These are phyloP conservation scores for Phytopythium ostracodes DNA, from an alignment of 352 stramenopile genomes.

Conservation along the genomic window DNA sequence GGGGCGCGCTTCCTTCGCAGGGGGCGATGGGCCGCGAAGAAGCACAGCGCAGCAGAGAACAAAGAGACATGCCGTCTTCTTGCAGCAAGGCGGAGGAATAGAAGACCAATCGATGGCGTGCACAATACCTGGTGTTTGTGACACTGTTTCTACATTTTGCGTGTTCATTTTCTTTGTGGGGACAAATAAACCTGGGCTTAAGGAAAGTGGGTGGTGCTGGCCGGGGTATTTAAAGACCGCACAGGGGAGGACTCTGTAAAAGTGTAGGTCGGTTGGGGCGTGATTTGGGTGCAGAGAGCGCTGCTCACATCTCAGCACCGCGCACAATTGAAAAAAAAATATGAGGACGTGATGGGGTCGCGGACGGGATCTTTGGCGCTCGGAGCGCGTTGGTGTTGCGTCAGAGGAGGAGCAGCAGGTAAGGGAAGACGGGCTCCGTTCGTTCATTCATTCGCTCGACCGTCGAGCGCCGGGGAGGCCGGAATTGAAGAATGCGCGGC, in stretches of 20 bases:
- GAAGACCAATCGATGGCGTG: not conserved
- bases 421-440: too few species aligned
- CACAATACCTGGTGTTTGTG: not conserved
- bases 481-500: not conserved
- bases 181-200: too few species aligned
- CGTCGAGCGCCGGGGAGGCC: not conserved
- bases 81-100: not conserved
- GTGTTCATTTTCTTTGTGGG: too few species aligned
- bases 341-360: not conserved
- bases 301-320: not conserved
- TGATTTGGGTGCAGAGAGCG: not conserved
- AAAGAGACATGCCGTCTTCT: too few species aligned
- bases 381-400: not conserved
- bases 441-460: not conserved
- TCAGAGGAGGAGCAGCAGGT: too few species aligned
- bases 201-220: too few species aligned
- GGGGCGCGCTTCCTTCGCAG: too few species aligned
- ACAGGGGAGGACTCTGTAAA: not conserved
- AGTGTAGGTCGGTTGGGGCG: not conserved
- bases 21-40: too few species aligned
- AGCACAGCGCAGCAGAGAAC: too few species aligned
- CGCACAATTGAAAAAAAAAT: not conserved
- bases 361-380: constrained; percentile 1
- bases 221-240: not conserved
- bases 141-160: not conserved